Base-by-base conservation (phyloP, 441 rosid species). In the Erysimum cheiri region DNA sequence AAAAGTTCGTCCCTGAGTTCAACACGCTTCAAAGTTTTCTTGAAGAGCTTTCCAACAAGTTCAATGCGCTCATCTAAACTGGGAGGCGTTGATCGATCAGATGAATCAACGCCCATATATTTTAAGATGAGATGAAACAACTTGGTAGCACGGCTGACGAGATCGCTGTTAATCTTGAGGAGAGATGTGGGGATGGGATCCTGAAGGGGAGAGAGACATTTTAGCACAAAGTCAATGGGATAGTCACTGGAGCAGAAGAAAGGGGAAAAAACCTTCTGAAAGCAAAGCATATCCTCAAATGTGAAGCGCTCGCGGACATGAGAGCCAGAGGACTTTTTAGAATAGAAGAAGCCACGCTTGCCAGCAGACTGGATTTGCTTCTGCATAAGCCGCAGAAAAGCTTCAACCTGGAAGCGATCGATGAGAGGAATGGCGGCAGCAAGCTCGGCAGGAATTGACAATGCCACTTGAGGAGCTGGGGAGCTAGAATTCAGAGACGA, bases 1-100 rank as follows among this genome's bases (percentile, higher is more conserved):
- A 90, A 95, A 64, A 92, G 93, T 83, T 95, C 99, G 76, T 95
- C 99, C 64, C 98, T 87, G 57, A 95, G 98, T 80, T 91, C 99
- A 11, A 87, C 91, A 31, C 91, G 90, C 76, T 92, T 95, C 83
- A 95, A 55, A 11, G 98, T 85, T 43, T 95, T 93, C 84, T 95
- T 95, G 72, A 81, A 92, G 12, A 95, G 78, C 79, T 86, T 95
- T 7, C 86, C 98, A 68, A 85, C 91, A 59, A 95, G 92, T 64
- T 92, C 98, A 73, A 92, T 83, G 66, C 90, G 77, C 73, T 95
- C 99, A 70, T 92, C 96, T 63, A 92, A 79, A 74, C 88, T 84
- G 14, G 89, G 79, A 4, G 91, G 88, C 37, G 84, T 75, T 69
- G 74, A 81, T 48, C 95, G 90, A 69, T 93, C 97, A 6, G 93